Percentiles rank a stretch among this genome's conserved stretches.
phyloP scores from a whole-genome alignment of 2,329 filamentous ascomycete genomes.

The Ophiostoma pallidulum region DNA sequence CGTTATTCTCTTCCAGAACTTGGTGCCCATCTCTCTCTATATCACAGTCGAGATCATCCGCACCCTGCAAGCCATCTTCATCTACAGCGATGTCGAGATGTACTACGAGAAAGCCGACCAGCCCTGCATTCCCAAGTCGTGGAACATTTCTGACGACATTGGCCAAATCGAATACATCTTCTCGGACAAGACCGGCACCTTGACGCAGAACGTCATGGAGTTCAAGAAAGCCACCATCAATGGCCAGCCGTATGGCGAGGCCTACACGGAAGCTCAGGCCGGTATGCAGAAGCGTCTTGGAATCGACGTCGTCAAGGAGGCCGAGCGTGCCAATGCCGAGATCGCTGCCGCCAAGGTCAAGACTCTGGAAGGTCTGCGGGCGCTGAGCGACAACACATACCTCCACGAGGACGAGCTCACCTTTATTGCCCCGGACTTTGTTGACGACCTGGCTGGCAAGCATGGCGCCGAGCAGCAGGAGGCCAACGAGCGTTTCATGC shows the following conservation, averaged over 20 bases:
- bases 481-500: constrained; percentile 85
- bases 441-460: constrained; percentile 70
- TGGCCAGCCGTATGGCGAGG: constrained; percentile 91
- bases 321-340: constrained; percentile 59
- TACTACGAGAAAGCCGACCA: constrained; percentile 93
- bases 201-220: constrained; percentile 50
- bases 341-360: constrained; percentile 68
- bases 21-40: constrained; percentile 96
- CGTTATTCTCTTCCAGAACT: constrained; percentile 92
- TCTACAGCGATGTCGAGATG: constrained; percentile 93
- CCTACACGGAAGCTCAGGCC: constrained; percentile 92
- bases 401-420: constrained; percentile 82
- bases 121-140: constrained; percentile 92
- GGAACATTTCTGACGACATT: constrained; percentile 97
- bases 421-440: constrained; percentile 84
- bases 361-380: constrained; percentile 64
- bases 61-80: constrained; percentile 89
- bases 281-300: constrained; percentile 92
- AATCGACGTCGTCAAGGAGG: constrained; percentile 75
- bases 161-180: constrained; percentile 99
- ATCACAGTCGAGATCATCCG: constrained; percentile 95
- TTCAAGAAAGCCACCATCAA: constrained; percentile 99
- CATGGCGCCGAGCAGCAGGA: constrained; percentile 66
- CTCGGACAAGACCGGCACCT: constrained; percentile 21
- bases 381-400: constrained; percentile 81